These are phyloP conservation scores for Paraphaeosphaeria sporulosa DNA, from an alignment of 2,329 filamentous ascomycete genomes.

Conservation along the genomic window DNA sequence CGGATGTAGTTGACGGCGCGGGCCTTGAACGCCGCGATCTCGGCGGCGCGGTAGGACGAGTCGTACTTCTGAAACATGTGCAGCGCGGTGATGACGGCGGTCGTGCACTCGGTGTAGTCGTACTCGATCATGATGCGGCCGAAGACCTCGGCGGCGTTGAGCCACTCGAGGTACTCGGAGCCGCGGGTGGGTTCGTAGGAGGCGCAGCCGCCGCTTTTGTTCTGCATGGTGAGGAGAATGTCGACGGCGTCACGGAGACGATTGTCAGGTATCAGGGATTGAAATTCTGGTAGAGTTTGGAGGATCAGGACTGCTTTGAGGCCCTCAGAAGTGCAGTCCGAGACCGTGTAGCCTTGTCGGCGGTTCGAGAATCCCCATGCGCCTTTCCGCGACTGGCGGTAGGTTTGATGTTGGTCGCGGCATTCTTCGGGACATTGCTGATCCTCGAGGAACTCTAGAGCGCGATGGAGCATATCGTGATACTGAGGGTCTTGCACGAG, in stretches of 20 bases:
- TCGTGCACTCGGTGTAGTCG: conserved; percentile 97
- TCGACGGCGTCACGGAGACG: conserved; percentile 89
- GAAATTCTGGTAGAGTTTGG: conserved; percentile 77
- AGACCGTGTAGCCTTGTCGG: conserved; percentile 92
- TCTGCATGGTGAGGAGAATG: conserved; percentile 90
- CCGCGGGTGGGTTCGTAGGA: conserved; percentile 89
- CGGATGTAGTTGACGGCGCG: conserved; percentile 86
- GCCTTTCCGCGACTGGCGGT: conserved; percentile 89
- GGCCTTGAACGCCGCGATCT: conserved; percentile 76
- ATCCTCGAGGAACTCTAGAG: conserved; percentile 83
- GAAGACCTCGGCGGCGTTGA: conserved; percentile 97
- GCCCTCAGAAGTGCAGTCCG: conserved; percentile 91
- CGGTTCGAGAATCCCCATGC: conserved; percentile 96
- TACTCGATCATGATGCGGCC: conserved; percentile 98
- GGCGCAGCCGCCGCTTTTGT: conserved; percentile 82
- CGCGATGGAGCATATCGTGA: conserved; percentile 82
- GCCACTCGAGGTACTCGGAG: conserved; percentile 77
- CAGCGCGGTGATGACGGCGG: conserved; percentile 87
- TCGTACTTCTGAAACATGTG: conserved; percentile 82
- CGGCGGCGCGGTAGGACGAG: conserved; percentile 77
- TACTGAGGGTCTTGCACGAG: conserved; percentile 80
- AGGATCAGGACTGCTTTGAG: conserved; percentile 86
- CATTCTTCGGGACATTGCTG: conserved; percentile 91
- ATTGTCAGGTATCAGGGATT: conserved; percentile 74
- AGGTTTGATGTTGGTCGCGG: conserved; percentile 77